Base-by-base conservation (phyloP, 2,329 filamentous ascomycete genomes). In the Mycocentrospora acerina region DNA sequence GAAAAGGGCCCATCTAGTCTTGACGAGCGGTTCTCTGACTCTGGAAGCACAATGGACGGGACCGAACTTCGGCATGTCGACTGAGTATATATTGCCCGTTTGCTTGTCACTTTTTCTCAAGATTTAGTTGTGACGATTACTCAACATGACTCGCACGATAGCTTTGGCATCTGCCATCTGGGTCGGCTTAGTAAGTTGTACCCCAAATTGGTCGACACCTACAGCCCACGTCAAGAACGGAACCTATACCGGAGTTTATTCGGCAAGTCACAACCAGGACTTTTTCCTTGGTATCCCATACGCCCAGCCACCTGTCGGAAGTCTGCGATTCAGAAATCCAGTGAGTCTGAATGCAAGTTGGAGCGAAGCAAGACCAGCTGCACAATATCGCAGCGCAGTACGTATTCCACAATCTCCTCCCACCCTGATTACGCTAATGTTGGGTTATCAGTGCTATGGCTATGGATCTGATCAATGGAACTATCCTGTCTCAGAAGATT, bases 251-350 rank as follows among this genome's bases (percentile, higher is more conserved):
- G 71, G 71, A 12, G 29, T 65, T 3, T 53, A 72, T 45, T 66
- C 63, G 6, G 30, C 50, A 10, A 55, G 64, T 25, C 73, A 72
- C 50, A 57, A 72, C 33, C 69, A 74, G 46, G 71, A 74, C 53
- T 68, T 59, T 48, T 74, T 73, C 47, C 59, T 74, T 16, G 71
- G 71, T 11, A 58, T 82, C 2, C 79, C 78, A 0, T 82, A 76
- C 57, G 56, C 56, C 8, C 54, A 59, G 16, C 47, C 54, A n/a
- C 54, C 56, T 4, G 49, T 59, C 14, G 56, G 74, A 2, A 60
- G 72, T 43, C 59, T 81, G 29, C 72, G 80, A 5, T 81, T 81
- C 48, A 64, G 66, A 1, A 51, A 69, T 2, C 76, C 79, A 0
- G 64, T 71, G 33, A 53, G 71, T 2, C 53, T 80, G 18, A 73